Percentiles rank a stretch among this genome's conserved stretches.
These are phyloP conservation scores for Paraphoma chrysanthemicola DNA, from an alignment of 2,329 filamentous ascomycete genomes.

Conservation along the genomic window DNA sequence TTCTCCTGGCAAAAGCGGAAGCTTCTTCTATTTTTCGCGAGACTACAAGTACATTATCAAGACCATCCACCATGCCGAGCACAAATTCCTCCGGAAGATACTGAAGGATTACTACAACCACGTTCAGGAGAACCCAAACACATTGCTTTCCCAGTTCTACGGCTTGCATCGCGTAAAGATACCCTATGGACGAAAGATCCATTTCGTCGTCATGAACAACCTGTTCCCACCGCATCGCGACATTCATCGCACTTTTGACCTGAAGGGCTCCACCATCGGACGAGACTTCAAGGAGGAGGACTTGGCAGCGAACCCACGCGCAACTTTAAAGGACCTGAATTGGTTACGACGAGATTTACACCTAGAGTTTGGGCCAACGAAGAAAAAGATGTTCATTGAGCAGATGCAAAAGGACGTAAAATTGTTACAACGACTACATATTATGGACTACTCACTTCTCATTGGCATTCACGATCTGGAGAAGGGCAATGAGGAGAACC, in stretches of 20 bases:
- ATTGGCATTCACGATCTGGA: slow-evolving; percentile 92
- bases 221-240: slow-evolving; percentile 96
- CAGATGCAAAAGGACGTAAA: slow-evolving; percentile 89
- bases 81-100: slow-evolving; percentile 84
- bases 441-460: slow-evolving; percentile 98
- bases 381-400: slow-evolving; percentile 85
- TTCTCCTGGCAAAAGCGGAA: slow-evolving; percentile 96
- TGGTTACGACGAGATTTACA: slow-evolving; percentile 88
- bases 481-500: slow-evolving; percentile 92
- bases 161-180: slow-evolving; percentile 97
- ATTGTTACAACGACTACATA: slow-evolving; percentile 84
- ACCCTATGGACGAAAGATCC: slow-evolving; percentile 96
- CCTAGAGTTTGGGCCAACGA: slow-evolving; percentile 86
- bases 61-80: slow-evolving; percentile 95
- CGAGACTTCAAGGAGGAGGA: slow-evolving; percentile 90
- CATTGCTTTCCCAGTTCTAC: slow-evolving; percentile 96
- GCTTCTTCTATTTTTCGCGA: slow-evolving; percentile 99
- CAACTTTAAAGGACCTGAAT: slow-evolving; percentile 95
- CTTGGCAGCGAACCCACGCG: slow-evolving; percentile 84
- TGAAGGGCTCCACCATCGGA: slow-evolving; percentile 95
- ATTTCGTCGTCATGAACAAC: slow-evolving; percentile 99
- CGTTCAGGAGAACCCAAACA: slow-evolving; percentile 92
- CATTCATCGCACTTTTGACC: slow-evolving; percentile 94
- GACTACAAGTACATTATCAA: slow-evolving; percentile 99
- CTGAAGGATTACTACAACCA: slow-evolving; percentile 93